Evolutionary conservation across 2,329 filamentous ascomycete genomes (phyloP).

Genomic region (Helicocarpus griseus): DNA sequence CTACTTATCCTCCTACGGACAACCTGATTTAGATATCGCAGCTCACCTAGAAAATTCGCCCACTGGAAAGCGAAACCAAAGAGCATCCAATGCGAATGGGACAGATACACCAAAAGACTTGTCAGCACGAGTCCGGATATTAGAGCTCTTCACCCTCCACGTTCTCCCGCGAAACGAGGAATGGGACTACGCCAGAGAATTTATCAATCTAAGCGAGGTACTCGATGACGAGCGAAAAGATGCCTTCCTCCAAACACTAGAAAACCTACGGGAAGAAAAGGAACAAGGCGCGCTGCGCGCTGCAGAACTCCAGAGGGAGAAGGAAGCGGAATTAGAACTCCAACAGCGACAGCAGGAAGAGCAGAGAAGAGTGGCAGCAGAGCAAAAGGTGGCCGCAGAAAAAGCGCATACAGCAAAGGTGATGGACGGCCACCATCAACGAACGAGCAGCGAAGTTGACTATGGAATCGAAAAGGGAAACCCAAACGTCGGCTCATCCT

Average conservation of each 20-base stretch:
- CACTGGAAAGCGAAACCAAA: slow-evolving; percentile 23
- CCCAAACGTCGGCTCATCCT: slow-evolving; percentile 22
- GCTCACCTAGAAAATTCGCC: slow-evolving; percentile 45
- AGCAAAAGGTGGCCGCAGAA: slow-evolving; percentile 18
- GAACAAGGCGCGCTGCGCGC: slow-evolving; percentile 58
- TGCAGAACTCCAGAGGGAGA: slow-evolving; percentile 53
- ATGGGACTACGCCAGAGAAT: slow-evolving; percentile 91
- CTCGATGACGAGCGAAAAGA: slow-evolving; percentile 88
- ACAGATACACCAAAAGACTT: slow-evolving; percentile 78
- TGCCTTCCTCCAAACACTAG: slow-evolving; percentile 75
- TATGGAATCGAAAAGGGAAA: slow-evolving; percentile 56
- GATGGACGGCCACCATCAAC: slow-evolving; percentile 32
- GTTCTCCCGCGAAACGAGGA: slow-evolving; percentile 88
- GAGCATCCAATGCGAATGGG: slow-evolving; percentile 43
- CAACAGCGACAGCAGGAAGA: slow-evolving; percentile 27
- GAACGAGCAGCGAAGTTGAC: slow-evolving; percentile 56
- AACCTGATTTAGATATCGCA: slow-evolving; percentile 62
- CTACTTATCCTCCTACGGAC: slow-evolving; percentile 69
- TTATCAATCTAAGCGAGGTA: slow-evolving; percentile 75
- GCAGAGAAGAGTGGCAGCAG: slow-evolving; percentile 29
- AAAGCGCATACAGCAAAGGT: slow-evolving; percentile 27
- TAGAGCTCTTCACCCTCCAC: slow-evolving; percentile 91
- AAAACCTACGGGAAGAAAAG: slow-evolving; percentile 76
- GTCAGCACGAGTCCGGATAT: slow-evolving; percentile 74
- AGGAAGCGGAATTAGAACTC: slow-evolving; percentile 44